These are phyloP conservation scores for Heimioporus retisporus DNA, from an alignment of 1,284 basidiomycete genomes.

Conservation along the genomic window DNA sequence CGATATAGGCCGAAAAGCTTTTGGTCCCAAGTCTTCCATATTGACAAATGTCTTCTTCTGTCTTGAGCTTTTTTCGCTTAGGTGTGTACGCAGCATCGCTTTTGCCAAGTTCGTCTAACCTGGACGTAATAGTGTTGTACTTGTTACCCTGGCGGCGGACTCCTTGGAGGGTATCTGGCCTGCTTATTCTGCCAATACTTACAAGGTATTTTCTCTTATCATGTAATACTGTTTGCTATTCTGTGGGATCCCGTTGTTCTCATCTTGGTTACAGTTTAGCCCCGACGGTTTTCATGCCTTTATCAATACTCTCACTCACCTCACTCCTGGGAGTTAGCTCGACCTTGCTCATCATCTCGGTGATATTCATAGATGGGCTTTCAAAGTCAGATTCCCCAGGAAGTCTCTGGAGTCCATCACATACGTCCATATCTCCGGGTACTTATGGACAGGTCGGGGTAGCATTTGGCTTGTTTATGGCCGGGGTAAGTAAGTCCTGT, in stretches of 20 bases:
- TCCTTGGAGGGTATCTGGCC: slow-evolving; percentile 83
- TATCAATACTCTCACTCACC: slow-evolving; percentile 87
- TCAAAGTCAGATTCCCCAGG: slow-evolving; percentile 86
- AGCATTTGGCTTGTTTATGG: slow-evolving; percentile 93
- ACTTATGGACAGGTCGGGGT: slow-evolving; percentile 72
- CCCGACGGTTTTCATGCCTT: slow-evolving; percentile 87
- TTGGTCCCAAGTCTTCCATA: slow-evolving; percentile 77
- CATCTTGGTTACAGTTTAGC: slow-evolving; percentile 61
- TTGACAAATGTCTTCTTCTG: slow-evolving; percentile 85
- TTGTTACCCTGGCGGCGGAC: slow-evolving; percentile 90
- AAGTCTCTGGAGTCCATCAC: slow-evolving; percentile 81
- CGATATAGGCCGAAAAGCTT: slow-evolving; percentile 91
- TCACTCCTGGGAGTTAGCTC: slow-evolving; percentile 89
- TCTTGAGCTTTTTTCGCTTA: slow-evolving; percentile 85
- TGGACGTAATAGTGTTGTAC: slow-evolving; percentile 68
- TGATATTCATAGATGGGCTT: slow-evolving; percentile 89
- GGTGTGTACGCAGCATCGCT: slow-evolving; percentile 54
- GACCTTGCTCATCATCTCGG: slow-evolving; percentile 80
- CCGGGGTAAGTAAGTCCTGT: slow-evolving; percentile 71
- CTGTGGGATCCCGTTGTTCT: slow-evolving; percentile 7
- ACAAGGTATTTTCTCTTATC: slow-evolving; percentile 80
- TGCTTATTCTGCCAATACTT: slow-evolving; percentile 71
- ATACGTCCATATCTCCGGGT: slow-evolving; percentile 73
- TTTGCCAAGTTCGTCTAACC: not conserved
- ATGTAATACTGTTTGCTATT: slow-evolving; percentile 59